Percentiles rank a stretch among this genome's conserved stretches.
phyloP scores from a whole-genome alignment of 1,284 basidiomycete species.

The Ceratobasidium papillatum region DNA sequence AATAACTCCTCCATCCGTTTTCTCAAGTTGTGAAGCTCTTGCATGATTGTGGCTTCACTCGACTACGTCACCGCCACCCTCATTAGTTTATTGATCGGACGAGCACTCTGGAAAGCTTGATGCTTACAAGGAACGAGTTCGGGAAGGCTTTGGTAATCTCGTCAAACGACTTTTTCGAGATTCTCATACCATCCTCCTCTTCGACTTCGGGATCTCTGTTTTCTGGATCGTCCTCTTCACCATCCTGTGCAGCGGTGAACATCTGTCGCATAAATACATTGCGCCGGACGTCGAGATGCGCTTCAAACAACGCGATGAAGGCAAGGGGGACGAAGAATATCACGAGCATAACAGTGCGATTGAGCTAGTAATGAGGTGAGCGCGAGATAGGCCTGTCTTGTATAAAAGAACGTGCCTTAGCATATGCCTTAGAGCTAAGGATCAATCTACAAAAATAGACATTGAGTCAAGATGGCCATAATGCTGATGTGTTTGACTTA shows the following conservation, averaged over 20 bases:
- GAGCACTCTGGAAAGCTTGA: slow-evolving; percentile 21
- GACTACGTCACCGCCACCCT: slow-evolving; percentile 62
- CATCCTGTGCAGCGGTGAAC: slow-evolving; percentile 69
- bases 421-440: slow-evolving; percentile 62
- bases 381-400: slow-evolving; percentile 34
- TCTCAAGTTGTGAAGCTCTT: slow-evolving; percentile 69
- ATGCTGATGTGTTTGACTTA: slow-evolving; percentile 54
- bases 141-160: slow-evolving; percentile 82
- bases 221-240: slow-evolving; percentile 67
- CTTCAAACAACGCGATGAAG: slow-evolving; percentile 80
- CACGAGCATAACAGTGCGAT: slow-evolving; percentile 76
- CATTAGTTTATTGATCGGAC: slow-evolving; percentile 36
- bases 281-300: slow-evolving; percentile 60
- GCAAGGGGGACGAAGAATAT: slow-evolving; percentile 84
- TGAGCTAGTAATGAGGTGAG: slow-evolving; percentile 61
- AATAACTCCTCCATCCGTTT: slow-evolving; percentile 65
- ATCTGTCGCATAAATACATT: slow-evolving; percentile 74
- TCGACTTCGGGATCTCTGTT: slow-evolving; percentile 69
- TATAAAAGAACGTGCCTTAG: slow-evolving; percentile 55
- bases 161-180: slow-evolving; percentile 77
- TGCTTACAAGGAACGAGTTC: slow-evolving; percentile 71
- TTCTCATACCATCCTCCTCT: slow-evolving; percentile 67
- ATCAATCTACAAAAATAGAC: slow-evolving; percentile 55
- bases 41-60: slow-evolving; percentile 70
- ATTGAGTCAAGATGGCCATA: not conserved